Base-by-base conservation (phyloP, 2,329 filamentous ascomycete species). In the Pseudocercospora eumusae region DNA sequence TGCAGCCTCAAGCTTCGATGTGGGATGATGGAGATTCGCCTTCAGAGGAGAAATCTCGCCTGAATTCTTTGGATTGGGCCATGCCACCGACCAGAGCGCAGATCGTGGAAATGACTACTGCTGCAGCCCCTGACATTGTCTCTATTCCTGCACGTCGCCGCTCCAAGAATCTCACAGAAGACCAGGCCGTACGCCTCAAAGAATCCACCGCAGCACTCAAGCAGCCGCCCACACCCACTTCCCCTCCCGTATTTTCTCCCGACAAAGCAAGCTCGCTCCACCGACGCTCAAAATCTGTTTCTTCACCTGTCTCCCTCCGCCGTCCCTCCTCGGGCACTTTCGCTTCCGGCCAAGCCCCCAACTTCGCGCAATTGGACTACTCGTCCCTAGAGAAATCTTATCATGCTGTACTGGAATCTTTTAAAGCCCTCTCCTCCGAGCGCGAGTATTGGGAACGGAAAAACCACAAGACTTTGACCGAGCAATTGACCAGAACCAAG, bases 401-500 rank as follows among this genome's bases (percentile, higher is more conserved):
- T 10, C 15, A 28, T 10, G 47, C 31, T 28, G 47, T 52, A 7
- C 47, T 52, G 4, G 47, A 52, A 25, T 31, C 31, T 7, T 28
- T 52, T 11, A 31, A 52, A 18, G 23, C 47, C 11, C 47, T 52
- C 21, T 31, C n/a, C 11, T 52, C 47, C 10, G 47, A 52, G 13
- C 5, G 47, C 4, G 47, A 52, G 47, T 52, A 52, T 31, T 52
- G 47, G 47, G 47, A 52, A n/a, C n/a, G n/a, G 25, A 13, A 25
- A n/a, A 52, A 52, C 9, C 44, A 47, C 15, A 21, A 21, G 23
- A 47, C 11, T 13, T 25, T 25, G 20, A 47, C 3, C 13, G 44
- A 47, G 20, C 13, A 21, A 9, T 47, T 21, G 44, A 11, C 9
- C 23, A 47, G n/a, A 3, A 47, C 23, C 1, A 47, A 25, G 44